Evolutionary conservation across 768 basidiomycete genomes (phyloP), one percentile per base, ranked within the genome.

Genomic region (Dacryopinax spathularia): DNA sequence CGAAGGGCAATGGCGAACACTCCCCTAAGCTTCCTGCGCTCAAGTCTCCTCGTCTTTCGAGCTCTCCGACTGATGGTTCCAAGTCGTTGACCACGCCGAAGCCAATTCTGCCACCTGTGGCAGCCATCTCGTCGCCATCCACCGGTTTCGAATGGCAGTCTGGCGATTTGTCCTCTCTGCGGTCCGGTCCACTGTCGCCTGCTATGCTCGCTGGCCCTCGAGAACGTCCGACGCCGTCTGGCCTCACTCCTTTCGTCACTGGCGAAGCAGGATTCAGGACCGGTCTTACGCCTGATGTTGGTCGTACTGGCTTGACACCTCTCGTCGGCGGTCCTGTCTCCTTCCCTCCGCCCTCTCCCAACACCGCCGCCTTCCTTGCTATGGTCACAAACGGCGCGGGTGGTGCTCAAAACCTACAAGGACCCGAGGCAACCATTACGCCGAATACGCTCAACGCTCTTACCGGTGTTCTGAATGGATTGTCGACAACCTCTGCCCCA

Each of bases 201-300:
- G 93, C 95, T 62, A 95, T 97, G 91, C 86, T 96, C 65, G 84
- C 90, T 29, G 95, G 89, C 9, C 94, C 92, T 2, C 85, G 84
- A 72, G 70, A 63, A 44, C 79, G 79, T 56, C 68, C 76, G 61
- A 75, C 68, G 64, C 83, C 86, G 37, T 63, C 69, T 9, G 69
- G 81, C 67, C 76, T 79, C 41, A 56, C 48, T 4, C 48, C 48
- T 7, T 84, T 91, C 77, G 33, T 84, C 66, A 31, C 25, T 9
- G 48, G 48, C 22, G 48, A 56, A 18, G 39, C 39, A 5, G 16
- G 18, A 6, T 56, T 56, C 48, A 63, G 91, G 44, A 92, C 91
- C 0, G 91, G 93, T 33, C 84, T 95, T 67, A 94, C 92, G 7
- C 56, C 92, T 81, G 72, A 74, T 18, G 73, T 71, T 27, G 72